Conservation (phyloP, 192 early-diverging fungal species). For the Bifiguratus adelaidae region DNA sequence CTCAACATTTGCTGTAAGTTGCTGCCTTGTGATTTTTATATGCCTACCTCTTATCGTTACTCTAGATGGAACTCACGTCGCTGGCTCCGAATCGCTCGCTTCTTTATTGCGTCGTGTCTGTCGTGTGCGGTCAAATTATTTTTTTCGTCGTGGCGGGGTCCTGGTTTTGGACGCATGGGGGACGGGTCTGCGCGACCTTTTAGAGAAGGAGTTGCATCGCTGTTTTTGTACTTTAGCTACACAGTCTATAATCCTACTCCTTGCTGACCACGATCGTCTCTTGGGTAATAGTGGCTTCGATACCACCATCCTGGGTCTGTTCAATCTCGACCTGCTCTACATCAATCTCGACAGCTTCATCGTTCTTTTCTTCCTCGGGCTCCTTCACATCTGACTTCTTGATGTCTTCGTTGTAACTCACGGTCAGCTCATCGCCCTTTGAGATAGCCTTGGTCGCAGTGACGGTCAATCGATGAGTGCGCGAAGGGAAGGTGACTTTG, state of each 20-base stretch:
- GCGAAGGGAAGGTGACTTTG: constrained; percentile 27
- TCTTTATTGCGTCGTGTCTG: constrained; percentile 14
- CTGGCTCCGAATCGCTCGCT: constrained; percentile 10
- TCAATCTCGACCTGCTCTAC: too few relatives aligned
- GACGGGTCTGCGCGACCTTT: too few relatives aligned
- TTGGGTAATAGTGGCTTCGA: too few relatives aligned
- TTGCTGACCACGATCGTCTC: too few relatives aligned
- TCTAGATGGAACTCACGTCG: constrained; percentile 10
- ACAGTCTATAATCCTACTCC: too few relatives aligned
- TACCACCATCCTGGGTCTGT: too few relatives aligned
- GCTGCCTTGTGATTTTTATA: neutral
- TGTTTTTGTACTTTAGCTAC: too few relatives aligned
- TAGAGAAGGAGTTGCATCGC: too few relatives aligned
- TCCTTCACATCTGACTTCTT: too few relatives aligned
- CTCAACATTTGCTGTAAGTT: constrained; percentile 25
- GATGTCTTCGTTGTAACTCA: too few relatives aligned
- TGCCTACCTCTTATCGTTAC: neutral
- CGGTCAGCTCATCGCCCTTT: constrained; percentile 56
- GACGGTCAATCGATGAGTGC: constrained; percentile 39
- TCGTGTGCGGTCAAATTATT: constrained; percentile 8
- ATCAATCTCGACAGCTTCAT: too few relatives aligned
- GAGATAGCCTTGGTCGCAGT: constrained; percentile 48
- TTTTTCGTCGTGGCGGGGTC: constrained; percentile 20
- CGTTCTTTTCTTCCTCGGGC: too few relatives aligned
- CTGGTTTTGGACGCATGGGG: constrained; percentile 20